Percentiles rank a stretch among this genome's conserved stretches.
Conservation (phyloP, 1,284 basidiomycete species). For the Fistulina hepatica region DNA sequence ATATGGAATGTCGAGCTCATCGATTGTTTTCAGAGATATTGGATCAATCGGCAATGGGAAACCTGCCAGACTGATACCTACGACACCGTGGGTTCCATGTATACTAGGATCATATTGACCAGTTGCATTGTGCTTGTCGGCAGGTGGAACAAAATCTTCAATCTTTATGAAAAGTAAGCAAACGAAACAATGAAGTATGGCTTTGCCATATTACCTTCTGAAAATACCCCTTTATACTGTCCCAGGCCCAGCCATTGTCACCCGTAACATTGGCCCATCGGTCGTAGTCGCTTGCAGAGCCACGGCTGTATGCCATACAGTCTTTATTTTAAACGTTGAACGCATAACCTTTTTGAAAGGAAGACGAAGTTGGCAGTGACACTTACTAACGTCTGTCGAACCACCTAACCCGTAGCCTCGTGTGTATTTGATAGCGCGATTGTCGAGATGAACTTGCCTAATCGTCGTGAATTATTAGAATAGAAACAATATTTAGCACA, state of each 20-base stretch:
- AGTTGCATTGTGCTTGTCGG: conserved; percentile 20
- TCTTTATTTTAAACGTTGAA: no score
- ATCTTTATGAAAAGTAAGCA: conserved; percentile 6
- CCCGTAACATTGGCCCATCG: conserved; percentile 26
- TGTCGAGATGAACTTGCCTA: no score
- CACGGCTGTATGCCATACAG: conserved; percentile 29
- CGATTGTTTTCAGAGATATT: conserved; percentile 17
- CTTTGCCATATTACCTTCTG: conserved; percentile 17
- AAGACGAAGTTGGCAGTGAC: no score
- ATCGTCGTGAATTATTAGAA: no score
- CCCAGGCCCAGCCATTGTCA: conserved; percentile 32
- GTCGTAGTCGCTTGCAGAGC: conserved; percentile 29
- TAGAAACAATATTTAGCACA: no score
- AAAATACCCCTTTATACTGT: conserved; percentile 24
- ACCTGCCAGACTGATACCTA: conserved; percentile 20
- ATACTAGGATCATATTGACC: conserved; percentile 22
- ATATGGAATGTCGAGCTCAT: conserved; percentile 22
- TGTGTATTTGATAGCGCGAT: no score
- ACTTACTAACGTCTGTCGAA: no score
- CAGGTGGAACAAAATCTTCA: conserved; percentile 15
- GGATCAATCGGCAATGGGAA: conserved; percentile 17
- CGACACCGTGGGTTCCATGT: conserved; percentile 22
- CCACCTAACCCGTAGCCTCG: no score
- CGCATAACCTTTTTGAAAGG: no score
- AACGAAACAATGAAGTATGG: conserved; percentile 5